Evolutionary conservation across 768 basidiomycete species (phyloP).

Genomic region (Leucocoprinus leucothites): DNA sequence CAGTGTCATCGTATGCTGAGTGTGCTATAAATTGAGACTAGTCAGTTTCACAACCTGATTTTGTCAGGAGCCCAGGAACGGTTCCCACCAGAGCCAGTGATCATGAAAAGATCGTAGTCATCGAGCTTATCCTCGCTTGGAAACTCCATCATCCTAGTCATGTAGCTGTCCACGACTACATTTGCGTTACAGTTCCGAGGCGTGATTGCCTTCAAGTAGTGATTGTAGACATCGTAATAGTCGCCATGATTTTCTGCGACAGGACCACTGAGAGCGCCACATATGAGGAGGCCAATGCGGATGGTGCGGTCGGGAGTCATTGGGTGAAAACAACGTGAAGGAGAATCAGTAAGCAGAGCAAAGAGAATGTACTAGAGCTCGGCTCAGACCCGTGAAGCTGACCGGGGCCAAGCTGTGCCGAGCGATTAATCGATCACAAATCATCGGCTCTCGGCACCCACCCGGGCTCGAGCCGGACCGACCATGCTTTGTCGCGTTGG

Average conservation of each 20-base stretch:
- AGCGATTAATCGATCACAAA: too few relatives aligned
- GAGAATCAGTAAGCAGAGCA: too few relatives aligned
- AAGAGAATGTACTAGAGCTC: too few relatives aligned
- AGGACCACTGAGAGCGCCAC: constrained; percentile 52
- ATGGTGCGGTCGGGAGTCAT: constrained; percentile 6
- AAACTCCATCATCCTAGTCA: constrained; percentile 56
- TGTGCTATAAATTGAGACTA: constrained; percentile 42
- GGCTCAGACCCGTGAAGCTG: too few relatives aligned
- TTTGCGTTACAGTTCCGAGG: constrained; percentile 15
- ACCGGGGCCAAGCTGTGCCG: too few relatives aligned
- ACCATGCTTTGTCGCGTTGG: too few relatives aligned
- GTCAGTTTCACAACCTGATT: neutral
- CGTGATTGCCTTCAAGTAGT: constrained; percentile 35
- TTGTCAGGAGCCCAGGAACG: neutral
- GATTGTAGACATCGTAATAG: constrained; percentile 51
- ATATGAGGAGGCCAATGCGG: constrained; percentile 54
- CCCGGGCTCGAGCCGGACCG: too few relatives aligned
- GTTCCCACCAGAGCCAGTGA: constrained; percentile 77
- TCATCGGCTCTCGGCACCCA: too few relatives aligned
- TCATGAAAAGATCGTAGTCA: constrained; percentile 65
- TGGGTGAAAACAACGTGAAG: too few relatives aligned
- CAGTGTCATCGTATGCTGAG: constrained; percentile 68
- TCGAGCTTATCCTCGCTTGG: constrained; percentile 52
- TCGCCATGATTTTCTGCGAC: constrained; percentile 47
- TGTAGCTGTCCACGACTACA: constrained; percentile 60